Base-by-base conservation (phyloP, 768 basidiomycete species). In the Mycena alexandri region DNA sequence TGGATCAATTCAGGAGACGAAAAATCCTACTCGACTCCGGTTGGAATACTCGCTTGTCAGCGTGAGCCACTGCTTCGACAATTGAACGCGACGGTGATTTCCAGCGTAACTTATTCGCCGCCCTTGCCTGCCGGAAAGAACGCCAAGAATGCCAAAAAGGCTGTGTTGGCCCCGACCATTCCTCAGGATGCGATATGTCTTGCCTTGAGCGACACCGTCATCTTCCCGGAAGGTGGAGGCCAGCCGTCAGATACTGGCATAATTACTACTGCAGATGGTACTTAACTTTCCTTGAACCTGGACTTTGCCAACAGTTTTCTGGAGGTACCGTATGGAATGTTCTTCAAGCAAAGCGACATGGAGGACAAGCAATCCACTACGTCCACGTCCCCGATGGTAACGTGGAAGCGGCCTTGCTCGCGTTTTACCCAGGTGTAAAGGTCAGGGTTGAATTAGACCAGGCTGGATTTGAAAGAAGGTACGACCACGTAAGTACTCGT, bases 31-130 rank as follows among this genome's bases (percentile, higher is more conserved):
- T 76, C 90, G 19, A 84, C 91, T 43, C 92, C 91, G 42, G 92
- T 94, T 43, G 93, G 93, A 50, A 81, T 94, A 17, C 81, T 95
- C 33, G 89, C 91, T 19, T 94, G 93, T 75, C 92, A 93, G 84
- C 89, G 92, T 29, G 90, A 94, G 71, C 93, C 93, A 9, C 84
- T 93, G 16, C 82, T 91, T 21, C 80, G 84, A 47, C 79, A 85
- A 57, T 79, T 94, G 16, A 78, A 80, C 46, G 92, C 92, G 2
- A 83, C 77, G 0, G 84, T 93, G 5, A 81, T 91, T 47, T 81
- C 83, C 44, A 84, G 83, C 60, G 77, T 77, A 4, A 72, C 88
- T 38, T 85, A 84, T 33, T 84, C 85, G 56, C 80, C 84, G 0
- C 80, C 79, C 3, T 72, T 83, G 1, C 73, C 79, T 29, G 73